Evolutionary conservation across 75 land plant species (phyloP), one percentile per base, ranked within the genome.

Genomic region (Pinus albicaulis): DNA sequence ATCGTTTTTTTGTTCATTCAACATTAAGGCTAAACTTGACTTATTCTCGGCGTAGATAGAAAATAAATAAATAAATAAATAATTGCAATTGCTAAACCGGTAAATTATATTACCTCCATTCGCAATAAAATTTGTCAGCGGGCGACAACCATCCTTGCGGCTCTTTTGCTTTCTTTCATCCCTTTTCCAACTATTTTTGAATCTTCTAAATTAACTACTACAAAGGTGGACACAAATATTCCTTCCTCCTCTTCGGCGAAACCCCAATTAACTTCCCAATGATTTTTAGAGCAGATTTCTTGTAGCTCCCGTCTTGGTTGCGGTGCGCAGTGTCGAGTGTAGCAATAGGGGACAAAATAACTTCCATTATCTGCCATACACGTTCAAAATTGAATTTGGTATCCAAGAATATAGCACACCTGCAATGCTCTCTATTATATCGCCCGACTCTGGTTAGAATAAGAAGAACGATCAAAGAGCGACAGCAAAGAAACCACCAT

Each of bases 371-470:
- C 8, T 31, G 72, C 88, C 88, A 86, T 25, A 86, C 86, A 11
- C n/a, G 28, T 25, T 83, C 83, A 20, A 86, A 57, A 48, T 83
- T 60, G 52, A 86, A 86, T 55, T 71, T 64, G 22, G 76, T 83
- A 59, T 86, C 88, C 66, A 86, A 82, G 16, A 80, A 44, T 23
- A 86, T 83, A 34, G 88, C 88, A n/a, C 88, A 20, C 88, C 88
- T 58, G 86, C 88, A 71, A 86, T 83, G 79, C 88, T 86, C 71
- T 86, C 88, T 24, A 86, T 53, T 14, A 86, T 52, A 63, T 86
- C 88, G 17, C 86, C 88, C 24, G 83, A 74, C 3, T 28, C 73
- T 71, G 28, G 23, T 22, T 48, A 34, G 23, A 71, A 44, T 23
- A n/a, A 71, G 52, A 36, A 11, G 28, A 53, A 31, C 2, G 17